These are phyloP conservation scores for Penstemon newberryi DNA, from an alignment of 257 asterid genomes.

Conservation along the genomic window DNA sequence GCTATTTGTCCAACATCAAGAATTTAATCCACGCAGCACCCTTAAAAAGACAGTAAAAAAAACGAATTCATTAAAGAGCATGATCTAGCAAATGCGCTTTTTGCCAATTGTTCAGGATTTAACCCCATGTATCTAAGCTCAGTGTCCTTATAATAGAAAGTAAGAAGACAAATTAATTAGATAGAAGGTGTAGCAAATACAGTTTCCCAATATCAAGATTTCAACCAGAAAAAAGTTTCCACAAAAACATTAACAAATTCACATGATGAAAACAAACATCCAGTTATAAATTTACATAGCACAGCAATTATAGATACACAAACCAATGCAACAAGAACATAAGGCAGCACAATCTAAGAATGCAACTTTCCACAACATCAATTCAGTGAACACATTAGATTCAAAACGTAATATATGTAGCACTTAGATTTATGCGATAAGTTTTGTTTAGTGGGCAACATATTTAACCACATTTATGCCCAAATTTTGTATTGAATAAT, in stretches of 20 bases:
- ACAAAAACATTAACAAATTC: slow-evolving; percentile 16
- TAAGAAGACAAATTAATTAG: slow-evolving; percentile 8
- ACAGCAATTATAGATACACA: no score
- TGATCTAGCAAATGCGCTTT: slow-evolving; percentile 17
- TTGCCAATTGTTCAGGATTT: slow-evolving; percentile 14
- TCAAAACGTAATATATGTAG: no score
- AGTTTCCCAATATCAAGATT: slow-evolving; percentile 10
- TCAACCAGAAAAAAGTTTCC: neutral
- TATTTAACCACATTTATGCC: no score
- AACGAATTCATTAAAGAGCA: slow-evolving; percentile 21
- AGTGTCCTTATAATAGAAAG: slow-evolving; percentile 19
- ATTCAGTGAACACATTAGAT: no score
- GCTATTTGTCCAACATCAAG: neutral
- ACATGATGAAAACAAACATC: neutral
- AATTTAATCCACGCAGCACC: slow-evolving; percentile 22
- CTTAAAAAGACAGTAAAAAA: slow-evolving; percentile 27
- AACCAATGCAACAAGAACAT: no score
- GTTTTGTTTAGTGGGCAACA: no score
- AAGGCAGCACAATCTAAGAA: no score
- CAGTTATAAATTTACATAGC: no score
- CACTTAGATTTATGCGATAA: no score
- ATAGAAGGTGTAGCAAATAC: neutral
- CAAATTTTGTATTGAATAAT: no score
- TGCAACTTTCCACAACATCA: no score
- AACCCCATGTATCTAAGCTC: slow-evolving; percentile 5